These are phyloP conservation scores for Vanrija pseudolonga DNA, from an alignment of 1,284 basidiomycete species.

Conservation along the genomic window DNA sequence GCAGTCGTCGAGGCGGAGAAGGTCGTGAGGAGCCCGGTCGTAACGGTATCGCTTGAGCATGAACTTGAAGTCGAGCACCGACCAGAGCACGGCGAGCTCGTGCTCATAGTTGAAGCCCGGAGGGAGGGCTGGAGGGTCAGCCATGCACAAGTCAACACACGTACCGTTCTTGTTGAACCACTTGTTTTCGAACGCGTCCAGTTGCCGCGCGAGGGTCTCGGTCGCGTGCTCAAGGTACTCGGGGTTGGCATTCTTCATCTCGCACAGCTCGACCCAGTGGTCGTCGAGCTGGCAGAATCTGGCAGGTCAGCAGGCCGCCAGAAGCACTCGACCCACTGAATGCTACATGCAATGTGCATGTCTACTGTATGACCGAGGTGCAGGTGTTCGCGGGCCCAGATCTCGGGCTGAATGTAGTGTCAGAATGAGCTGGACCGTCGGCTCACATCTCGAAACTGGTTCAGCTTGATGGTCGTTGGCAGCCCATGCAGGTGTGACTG, in stretches of 20 bases:
- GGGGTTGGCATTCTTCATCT: constrained; percentile 17
- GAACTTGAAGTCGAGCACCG: constrained; percentile 33
- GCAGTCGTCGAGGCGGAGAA: constrained; percentile 26
- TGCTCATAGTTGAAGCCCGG: constrained; percentile 28
- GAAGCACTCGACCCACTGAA: constrained; percentile 22
- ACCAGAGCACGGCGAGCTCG: constrained; percentile 25
- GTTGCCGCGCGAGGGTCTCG: constrained; percentile 25
- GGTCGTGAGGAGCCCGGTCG: constrained; percentile 20
- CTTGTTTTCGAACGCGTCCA: constrained; percentile 25
- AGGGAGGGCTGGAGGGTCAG: constrained; percentile 13
- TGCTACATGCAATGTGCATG: constrained; percentile 33
- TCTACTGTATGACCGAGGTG: constrained; percentile 33
- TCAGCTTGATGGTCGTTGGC: constrained; percentile 24
- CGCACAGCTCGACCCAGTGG: constrained; percentile 33
- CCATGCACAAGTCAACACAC: neutral
- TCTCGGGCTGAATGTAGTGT: constrained; percentile 19
- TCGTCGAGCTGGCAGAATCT: constrained; percentile 37
- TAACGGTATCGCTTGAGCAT: constrained; percentile 29
- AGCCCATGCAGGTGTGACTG: constrained; percentile 30
- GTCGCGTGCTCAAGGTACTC: constrained; percentile 28
- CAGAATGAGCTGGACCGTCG: neutral
- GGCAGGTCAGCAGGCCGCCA: neutral
- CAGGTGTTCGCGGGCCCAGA: constrained; percentile 30
- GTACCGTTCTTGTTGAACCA: constrained; percentile 28
- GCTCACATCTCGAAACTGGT: constrained; percentile 30